Conservation (phyloP, 768 basidiomycete species). For the Lactifluus subvellereus region DNA sequence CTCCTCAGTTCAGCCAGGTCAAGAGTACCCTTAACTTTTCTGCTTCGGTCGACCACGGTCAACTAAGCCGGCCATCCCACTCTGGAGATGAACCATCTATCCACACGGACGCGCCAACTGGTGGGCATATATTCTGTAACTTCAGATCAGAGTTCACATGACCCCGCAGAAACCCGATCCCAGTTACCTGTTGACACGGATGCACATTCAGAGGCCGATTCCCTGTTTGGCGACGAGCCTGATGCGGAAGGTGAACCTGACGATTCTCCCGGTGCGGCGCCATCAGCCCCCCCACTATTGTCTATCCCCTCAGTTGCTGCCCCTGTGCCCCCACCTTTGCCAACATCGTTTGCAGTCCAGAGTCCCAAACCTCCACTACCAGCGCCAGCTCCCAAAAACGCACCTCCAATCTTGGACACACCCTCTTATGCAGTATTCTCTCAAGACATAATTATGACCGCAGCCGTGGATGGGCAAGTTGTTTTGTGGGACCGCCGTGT, state of each 20-base stretch:
- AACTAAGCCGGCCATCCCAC: background rate
- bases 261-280: conserved; percentile 6
- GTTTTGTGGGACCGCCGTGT: conserved; percentile 86
- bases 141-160: conserved; percentile 4
- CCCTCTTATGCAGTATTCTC: conserved; percentile 60
- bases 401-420: conserved; percentile 66
- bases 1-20: conserved; percentile 23
- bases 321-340: conserved; percentile 15
- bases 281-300: conserved; percentile 8
- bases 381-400: conserved; percentile 52
- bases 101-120: background rate
- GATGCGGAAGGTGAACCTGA: conserved; percentile 50
- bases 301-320: conserved; percentile 17
- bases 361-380: conserved; percentile 59
- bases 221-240: conserved; percentile 84
- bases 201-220: conserved; percentile 74
- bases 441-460: conserved; percentile 79
- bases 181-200: conserved; percentile 39
- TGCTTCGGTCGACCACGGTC: conserved; percentile 7
- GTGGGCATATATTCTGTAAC: background rate
- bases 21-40: conserved; percentile 1
- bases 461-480: conserved; percentile 88
- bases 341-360: conserved; percentile 20
- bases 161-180: conserved; percentile 9
- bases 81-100: conserved; percentile 3